Evolutionary conservation across 495 filamentous ascomycete species (phyloP).

Genomic region (Cudoniella acicularis): DNA sequence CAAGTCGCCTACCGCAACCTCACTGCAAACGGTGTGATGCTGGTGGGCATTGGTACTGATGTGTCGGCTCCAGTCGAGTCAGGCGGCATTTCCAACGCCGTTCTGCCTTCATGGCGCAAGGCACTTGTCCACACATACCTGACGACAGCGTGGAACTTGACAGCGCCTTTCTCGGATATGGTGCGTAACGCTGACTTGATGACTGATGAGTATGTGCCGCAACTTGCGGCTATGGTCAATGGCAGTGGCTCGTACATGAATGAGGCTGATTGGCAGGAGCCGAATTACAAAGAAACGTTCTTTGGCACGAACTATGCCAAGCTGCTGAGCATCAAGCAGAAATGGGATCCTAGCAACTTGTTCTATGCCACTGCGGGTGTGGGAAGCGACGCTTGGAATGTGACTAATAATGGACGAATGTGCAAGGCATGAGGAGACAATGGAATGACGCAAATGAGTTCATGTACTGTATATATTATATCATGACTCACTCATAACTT

Average conservation of each 20-base stretch:
- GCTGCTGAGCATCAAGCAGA: constrained; percentile 43
- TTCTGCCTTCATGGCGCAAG: constrained; percentile 56
- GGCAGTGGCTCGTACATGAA: constrained; percentile 36
- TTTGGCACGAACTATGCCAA: constrained; percentile 47
- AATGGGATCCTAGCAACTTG: constrained; percentile 52
- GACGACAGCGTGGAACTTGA: constrained; percentile 38
- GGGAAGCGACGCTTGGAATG: constrained; percentile 55
- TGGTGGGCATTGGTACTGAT: constrained; percentile 36
- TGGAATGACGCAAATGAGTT: neutral
- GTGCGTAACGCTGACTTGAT: constrained; percentile 28
- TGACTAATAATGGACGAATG: constrained; percentile 4
- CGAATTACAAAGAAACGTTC: constrained; percentile 44
- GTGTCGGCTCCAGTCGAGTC: constrained; percentile 25
- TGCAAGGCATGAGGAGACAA: neutral
- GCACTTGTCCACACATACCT: constrained; percentile 34
- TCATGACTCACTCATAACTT: too few species aligned
- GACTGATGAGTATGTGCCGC: constrained; percentile 34
- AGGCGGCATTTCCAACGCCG: constrained; percentile 41
- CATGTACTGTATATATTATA: too few species aligned
- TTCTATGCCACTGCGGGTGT: constrained; percentile 58
- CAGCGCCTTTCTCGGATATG: constrained; percentile 29
- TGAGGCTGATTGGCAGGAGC: constrained; percentile 46
- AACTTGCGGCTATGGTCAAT: constrained; percentile 32
- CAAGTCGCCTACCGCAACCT: constrained; percentile 39
- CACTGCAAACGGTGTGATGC: constrained; percentile 39